Conservation (phyloP, 2,329 filamentous ascomycete genomes). For the Calonectria pseudoturangicola region DNA sequence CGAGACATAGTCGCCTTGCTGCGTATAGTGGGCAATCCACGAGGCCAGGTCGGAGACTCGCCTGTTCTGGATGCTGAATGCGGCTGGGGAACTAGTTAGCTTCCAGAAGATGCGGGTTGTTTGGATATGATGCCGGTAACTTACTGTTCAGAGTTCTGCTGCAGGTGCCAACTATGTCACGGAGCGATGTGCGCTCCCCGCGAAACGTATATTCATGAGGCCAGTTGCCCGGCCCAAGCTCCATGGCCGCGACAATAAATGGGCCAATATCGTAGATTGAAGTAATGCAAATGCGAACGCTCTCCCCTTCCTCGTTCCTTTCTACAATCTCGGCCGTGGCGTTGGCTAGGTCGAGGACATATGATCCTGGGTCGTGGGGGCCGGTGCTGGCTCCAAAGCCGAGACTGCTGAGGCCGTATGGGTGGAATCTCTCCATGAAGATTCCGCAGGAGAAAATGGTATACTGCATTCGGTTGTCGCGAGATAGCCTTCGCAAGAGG, state of each 20-base stretch:
- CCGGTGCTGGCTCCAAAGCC: constrained; percentile 75
- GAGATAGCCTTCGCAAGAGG: constrained; percentile 72
- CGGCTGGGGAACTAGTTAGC: constrained; percentile 58
- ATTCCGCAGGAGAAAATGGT: constrained; percentile 85
- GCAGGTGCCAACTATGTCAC: constrained; percentile 73
- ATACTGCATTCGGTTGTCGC: constrained; percentile 73
- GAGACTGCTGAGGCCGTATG: constrained; percentile 76
- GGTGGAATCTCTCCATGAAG: constrained; percentile 84
- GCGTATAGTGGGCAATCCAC: constrained; percentile 64
- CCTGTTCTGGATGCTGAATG: constrained; percentile 62
- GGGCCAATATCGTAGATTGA: constrained; percentile 81
- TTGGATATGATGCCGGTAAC: constrained; percentile 40
- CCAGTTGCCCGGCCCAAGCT: constrained; percentile 77
- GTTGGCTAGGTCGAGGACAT: constrained; percentile 77
- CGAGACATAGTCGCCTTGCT: constrained; percentile 68
- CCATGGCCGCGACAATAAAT: constrained; percentile 82
- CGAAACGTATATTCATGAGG: constrained; percentile 81
- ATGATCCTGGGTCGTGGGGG: constrained; percentile 76
- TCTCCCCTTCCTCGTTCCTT: constrained; percentile 68
- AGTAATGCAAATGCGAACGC: constrained; percentile 78
- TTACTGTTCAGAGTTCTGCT: constrained; percentile 70
- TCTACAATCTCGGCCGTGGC: constrained; percentile 77
- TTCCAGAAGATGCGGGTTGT: neutral
- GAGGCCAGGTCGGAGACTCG: constrained; percentile 64
- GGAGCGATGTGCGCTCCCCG: constrained; percentile 78